A percentile compares a stretch with the other conserved stretches of the same genome.
These are phyloP conservation scores for Lactarius tabidus DNA, from an alignment of 768 basidiomycete species.

Conservation along the genomic window DNA sequence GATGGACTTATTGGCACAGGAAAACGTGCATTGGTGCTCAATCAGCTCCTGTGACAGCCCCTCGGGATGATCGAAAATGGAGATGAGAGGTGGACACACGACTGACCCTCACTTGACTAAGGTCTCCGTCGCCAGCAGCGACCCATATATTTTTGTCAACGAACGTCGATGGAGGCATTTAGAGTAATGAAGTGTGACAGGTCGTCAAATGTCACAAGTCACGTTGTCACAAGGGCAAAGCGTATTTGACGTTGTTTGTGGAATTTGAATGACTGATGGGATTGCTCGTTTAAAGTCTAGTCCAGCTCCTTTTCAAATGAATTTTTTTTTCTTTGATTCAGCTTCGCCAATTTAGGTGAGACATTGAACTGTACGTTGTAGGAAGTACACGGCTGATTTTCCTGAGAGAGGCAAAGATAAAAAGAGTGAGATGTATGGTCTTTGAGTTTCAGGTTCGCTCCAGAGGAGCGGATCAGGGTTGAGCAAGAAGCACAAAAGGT, in stretches of 20 bases:
- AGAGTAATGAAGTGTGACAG: no score
- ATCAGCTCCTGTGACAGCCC: conserved; percentile 3
- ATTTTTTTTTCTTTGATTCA: neutral
- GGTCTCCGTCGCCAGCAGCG: conserved; percentile 86
- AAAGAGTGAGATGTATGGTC: neutral
- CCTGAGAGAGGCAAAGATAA: neutral
- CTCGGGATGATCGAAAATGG: conserved; percentile 12
- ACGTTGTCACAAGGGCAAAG: neutral
- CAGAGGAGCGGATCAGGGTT: neutral
- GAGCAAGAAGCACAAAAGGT: conserved; percentile 8
- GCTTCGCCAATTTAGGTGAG: neutral
- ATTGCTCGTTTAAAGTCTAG: conserved; percentile 10
- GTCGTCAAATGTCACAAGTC: no score
- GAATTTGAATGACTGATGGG: neutral
- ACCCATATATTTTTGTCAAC: conserved; percentile 79
- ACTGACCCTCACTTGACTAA: conserved; percentile 64
- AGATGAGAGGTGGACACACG: neutral
- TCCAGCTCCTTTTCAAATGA: neutral
- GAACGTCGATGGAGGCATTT: conserved; percentile 34
- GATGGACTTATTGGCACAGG: conserved; percentile 39
- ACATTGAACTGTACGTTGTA: neutral
- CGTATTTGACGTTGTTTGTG: conserved; percentile 14
- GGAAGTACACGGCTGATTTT: neutral
- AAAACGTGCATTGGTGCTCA: conserved; percentile 56
- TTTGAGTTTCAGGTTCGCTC: neutral